Base-by-base conservation (phyloP, 257 asterid species). In the Solanum bulbocastanum region DNA sequence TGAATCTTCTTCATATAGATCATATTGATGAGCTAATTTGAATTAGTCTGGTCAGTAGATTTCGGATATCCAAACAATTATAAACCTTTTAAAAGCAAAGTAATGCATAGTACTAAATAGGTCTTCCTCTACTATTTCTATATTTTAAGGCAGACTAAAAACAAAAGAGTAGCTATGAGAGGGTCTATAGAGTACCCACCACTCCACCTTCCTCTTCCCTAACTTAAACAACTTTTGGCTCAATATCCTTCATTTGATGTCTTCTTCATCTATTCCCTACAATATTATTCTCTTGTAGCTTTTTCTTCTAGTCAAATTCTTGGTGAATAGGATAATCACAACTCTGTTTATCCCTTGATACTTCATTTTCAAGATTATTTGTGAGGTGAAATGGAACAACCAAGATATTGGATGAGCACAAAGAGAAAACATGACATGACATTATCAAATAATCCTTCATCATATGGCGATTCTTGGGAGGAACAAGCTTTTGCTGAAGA, bases 401-500 rank as follows among this genome's bases (percentile, higher is more conserved):
- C 95, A 86, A 90, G 96, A 82, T 94, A 88, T 78, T 94, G 93
- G 96, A 90, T 94, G 95, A 92, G 94, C 94, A 90, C 96, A 18
- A 94, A 94, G 88, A 30, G 93, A 32, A 95, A 94, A 81, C 93
- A 91, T 56, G 94, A 88, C 30, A 84, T 85, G 11, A 86, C 86
- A 25, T 83, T 91, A 23, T 13, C 92, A 12, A 35, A 87, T 6
- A 87, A 89, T 23, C 71, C 68, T 36, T 83, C 81, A 22, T 85
- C 93, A 0, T 88, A 81, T 18, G 95, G 94, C 0, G 97, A 94
- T 88, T 94, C 98, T 1, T 95, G 99, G 99, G 99, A 96, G 84
- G 99, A 96, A n/a, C 94, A 92, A 33, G 99, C 99, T 56, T 96
- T 96, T 33, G 98, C 99, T 1, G 98, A 94, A 86, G 99, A 96